Percentiles rank a stretch among this genome's conserved stretches.
Conservation (phyloP, 495 filamentous ascomycete species). For the Letharia lupina region DNA sequence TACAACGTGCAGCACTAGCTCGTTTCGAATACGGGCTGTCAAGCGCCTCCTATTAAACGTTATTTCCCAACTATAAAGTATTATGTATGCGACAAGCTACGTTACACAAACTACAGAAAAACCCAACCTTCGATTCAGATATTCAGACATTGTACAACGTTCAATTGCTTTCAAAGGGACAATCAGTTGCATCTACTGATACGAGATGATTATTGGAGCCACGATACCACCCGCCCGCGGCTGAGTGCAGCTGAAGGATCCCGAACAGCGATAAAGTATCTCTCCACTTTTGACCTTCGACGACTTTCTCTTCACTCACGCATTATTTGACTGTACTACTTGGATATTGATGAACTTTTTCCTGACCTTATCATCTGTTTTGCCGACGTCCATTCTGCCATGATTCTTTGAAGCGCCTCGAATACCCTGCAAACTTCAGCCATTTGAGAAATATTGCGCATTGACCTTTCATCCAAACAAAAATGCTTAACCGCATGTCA, state of each 20-base stretch:
- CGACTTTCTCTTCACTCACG: not conserved
- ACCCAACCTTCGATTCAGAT: too few species aligned
- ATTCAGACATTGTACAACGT: not conserved
- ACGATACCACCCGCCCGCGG: not conserved
- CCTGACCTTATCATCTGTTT: not conserved
- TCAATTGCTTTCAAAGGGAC: too few species aligned
- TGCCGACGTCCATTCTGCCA: not conserved
- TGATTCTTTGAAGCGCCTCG: not conserved
- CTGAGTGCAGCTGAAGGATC: constrained; percentile 4
- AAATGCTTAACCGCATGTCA: not conserved
- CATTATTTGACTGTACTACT: not conserved
- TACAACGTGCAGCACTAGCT: not conserved
- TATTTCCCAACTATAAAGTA: too few species aligned
- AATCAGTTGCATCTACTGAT: too few species aligned
- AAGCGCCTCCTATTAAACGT: too few species aligned
- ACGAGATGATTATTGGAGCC: not conserved
- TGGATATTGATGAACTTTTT: not conserved
- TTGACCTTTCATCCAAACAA: not conserved
- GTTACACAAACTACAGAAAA: too few species aligned
- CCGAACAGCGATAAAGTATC: not conserved
- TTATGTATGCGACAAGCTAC: too few species aligned
- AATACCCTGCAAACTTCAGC: not conserved
- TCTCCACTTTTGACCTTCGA: not conserved
- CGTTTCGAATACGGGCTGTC: not conserved
- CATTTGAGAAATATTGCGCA: not conserved